Conservation (phyloP, 2,329 filamentous ascomycete species). For the Penicillium expansum region DNA sequence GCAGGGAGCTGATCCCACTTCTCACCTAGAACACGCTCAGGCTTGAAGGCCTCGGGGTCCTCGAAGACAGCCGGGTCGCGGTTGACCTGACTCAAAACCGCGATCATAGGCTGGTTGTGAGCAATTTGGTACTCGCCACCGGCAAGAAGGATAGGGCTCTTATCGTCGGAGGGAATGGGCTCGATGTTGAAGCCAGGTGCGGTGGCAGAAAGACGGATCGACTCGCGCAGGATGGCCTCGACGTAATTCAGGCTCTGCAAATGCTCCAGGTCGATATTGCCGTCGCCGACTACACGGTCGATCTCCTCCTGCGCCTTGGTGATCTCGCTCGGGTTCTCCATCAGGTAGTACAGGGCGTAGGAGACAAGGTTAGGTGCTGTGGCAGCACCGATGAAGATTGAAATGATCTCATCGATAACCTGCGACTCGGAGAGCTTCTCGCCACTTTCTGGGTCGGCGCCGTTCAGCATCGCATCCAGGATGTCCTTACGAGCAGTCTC, state of each 20-base stretch:
- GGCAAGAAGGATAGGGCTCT: slow-evolving; percentile 49
- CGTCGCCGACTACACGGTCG: slow-evolving; percentile 42
- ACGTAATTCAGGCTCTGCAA: slow-evolving; percentile 65
- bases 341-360: slow-evolving; percentile 61
- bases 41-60: slow-evolving; percentile 63
- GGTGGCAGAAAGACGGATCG: slow-evolving; percentile 61
- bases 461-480: slow-evolving; percentile 57
- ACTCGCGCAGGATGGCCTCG: slow-evolving; percentile 64
- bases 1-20: slow-evolving; percentile 62
- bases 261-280: slow-evolving; percentile 49
- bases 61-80: slow-evolving; percentile 61
- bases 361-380: slow-evolving; percentile 67
- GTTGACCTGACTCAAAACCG: slow-evolving; percentile 56
- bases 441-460: slow-evolving; percentile 60
- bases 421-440: slow-evolving; percentile 56
- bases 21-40: slow-evolving; percentile 70
- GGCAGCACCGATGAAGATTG: slow-evolving; percentile 63
- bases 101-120: slow-evolving; percentile 50
- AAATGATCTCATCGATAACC: slow-evolving; percentile 64
- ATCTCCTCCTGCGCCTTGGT: slow-evolving; percentile 64
- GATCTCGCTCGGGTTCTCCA: slow-evolving; percentile 60
- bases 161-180: slow-evolving; percentile 47
- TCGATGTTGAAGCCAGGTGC: slow-evolving; percentile 58
- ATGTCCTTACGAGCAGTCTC: slow-evolving; percentile 53
- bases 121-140: slow-evolving; percentile 60